A percentile compares a stretch with the other conserved stretches of the same genome.
Evolutionary conservation across 1,284 basidiomycete genomes (phyloP).

Genomic region (Malassezia nana): DNA sequence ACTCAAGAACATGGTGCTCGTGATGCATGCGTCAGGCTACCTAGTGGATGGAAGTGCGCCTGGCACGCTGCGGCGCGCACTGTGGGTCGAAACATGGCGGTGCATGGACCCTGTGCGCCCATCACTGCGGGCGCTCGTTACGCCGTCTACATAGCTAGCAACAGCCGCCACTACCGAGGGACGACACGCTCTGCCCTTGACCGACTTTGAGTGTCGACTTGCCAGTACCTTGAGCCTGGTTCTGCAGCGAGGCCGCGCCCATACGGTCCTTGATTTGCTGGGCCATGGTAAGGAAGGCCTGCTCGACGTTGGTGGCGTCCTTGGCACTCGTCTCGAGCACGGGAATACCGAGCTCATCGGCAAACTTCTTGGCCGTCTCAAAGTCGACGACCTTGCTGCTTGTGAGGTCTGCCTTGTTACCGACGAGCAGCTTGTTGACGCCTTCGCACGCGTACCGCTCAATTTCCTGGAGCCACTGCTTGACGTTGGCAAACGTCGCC

Average conservation of each 20-base stretch:
- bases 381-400: constrained; percentile 99
- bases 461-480: constrained; percentile 99
- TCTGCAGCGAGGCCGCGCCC: constrained; percentile 40
- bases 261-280: constrained; percentile 50
- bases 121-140: neutral
- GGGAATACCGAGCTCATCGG: constrained; percentile 47
- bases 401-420: constrained; percentile 94
- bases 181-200: constrained; percentile 41
- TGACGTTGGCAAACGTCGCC: constrained; percentile 91
- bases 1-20: constrained; percentile 88
- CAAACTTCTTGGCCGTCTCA: constrained; percentile 72
- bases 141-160: constrained; percentile 21
- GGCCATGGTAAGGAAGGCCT: constrained; percentile 52
- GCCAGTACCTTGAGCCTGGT: constrained; percentile 31
- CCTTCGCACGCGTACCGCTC: constrained; percentile 98
- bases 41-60: constrained; percentile 49
- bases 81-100: constrained; percentile 14
- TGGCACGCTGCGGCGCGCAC: neutral
- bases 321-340: constrained; percentile 52
- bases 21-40: constrained; percentile 80
- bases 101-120: constrained; percentile 5
- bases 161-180: constrained; percentile 38
- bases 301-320: constrained; percentile 52
- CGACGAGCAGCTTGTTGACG: constrained; percentile 93
- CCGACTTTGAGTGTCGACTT: constrained; percentile 47